Evolutionary conservation across 495 filamentous ascomycete genomes (phyloP).

Genomic region (Talaromyces nanjingensis): DNA sequence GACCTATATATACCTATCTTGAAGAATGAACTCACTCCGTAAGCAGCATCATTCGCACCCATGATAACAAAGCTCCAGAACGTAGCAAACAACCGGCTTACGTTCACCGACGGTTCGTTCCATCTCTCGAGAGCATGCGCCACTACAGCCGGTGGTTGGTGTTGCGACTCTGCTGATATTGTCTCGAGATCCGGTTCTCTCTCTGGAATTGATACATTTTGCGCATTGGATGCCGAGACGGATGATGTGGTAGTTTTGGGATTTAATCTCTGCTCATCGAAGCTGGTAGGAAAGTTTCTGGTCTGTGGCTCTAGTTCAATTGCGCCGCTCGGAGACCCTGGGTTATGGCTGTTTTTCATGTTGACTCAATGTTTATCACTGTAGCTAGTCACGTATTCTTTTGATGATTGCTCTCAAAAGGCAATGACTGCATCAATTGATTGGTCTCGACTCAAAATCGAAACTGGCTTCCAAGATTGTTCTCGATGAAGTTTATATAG

Average conservation of each 20-base stretch:
- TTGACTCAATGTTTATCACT: background rate
- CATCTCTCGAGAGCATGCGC: slow-evolving; percentile 40
- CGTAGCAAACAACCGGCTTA: slow-evolving; percentile 56
- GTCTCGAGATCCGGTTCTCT: background rate
- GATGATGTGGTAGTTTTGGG: background rate
- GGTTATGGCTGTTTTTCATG: background rate
- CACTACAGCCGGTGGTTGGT: background rate
- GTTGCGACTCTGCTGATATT: background rate
- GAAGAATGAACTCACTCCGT: slow-evolving; percentile 52
- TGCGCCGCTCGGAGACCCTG: background rate
- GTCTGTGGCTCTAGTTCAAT: background rate
- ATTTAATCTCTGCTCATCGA: background rate
- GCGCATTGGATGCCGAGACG: background rate
- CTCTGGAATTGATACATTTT: too few relatives aligned
- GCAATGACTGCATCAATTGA: background rate
- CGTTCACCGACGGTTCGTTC: slow-evolving; percentile 64
- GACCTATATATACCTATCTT: background rate
- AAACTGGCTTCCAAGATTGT: background rate
- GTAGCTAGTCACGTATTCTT: background rate
- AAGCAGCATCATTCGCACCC: slow-evolving; percentile 77
- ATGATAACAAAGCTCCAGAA: slow-evolving; percentile 71
- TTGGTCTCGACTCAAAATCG: background rate
- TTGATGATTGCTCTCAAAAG: too few relatives aligned
- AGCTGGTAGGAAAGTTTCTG: background rate
- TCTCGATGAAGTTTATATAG: background rate